Percentiles rank a stretch among this genome's conserved stretches.
Conservation (phyloP, 2,329 filamentous ascomycete genomes). For the Ascochyta viciae-villosae region DNA sequence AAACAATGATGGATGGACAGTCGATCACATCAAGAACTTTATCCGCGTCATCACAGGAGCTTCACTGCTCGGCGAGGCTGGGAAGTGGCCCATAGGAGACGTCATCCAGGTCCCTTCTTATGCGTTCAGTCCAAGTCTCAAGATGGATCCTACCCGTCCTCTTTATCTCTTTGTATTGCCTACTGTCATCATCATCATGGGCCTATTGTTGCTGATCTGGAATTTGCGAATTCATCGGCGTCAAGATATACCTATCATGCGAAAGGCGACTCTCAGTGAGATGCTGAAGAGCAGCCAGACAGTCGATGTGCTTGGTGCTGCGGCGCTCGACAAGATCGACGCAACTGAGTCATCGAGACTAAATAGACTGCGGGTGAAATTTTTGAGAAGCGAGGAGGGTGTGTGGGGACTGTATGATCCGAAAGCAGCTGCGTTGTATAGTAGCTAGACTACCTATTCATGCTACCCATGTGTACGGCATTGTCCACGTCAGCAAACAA, state of each 20-base stretch:
- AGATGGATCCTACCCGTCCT: neutral
- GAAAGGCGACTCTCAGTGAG: neutral
- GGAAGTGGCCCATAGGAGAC: neutral
- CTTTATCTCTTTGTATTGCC: neutral
- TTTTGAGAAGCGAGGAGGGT: too few species aligned
- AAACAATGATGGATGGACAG: neutral
- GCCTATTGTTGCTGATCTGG: neutral
- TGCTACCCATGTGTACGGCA: too few species aligned
- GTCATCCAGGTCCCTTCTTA: neutral
- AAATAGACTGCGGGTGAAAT: too few species aligned
- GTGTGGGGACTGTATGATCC: too few species aligned
- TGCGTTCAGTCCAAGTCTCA: neutral
- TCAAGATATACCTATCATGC: neutral
- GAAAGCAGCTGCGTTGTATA: too few species aligned
- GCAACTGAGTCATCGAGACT: too few species aligned
- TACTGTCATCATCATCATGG: neutral
- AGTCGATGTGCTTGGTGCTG: neutral
- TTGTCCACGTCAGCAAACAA: too few species aligned
- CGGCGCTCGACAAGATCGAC: too few species aligned
- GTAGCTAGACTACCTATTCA: too few species aligned
- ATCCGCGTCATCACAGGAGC: neutral
- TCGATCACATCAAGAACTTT: neutral
- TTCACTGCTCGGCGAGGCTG: neutral
- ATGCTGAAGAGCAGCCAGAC: conserved; percentile 2
- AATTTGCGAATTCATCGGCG: neutral